A percentile compares a stretch with the other conserved stretches of the same genome.
Conservation (phyloP, 2,329 filamentous ascomycete genomes). For the Aspergillus bombycis region DNA sequence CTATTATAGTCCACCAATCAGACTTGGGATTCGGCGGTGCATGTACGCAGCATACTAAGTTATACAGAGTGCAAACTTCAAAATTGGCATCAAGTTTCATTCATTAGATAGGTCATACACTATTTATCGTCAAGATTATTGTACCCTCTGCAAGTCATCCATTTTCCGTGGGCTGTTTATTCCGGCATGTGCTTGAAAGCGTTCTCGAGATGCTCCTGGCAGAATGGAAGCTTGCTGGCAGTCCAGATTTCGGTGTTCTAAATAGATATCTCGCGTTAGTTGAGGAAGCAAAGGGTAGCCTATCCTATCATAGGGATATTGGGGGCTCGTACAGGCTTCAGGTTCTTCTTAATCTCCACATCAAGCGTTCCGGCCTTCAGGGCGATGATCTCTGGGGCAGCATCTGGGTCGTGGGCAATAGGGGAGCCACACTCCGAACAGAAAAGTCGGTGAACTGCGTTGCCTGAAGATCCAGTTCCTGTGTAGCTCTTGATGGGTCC, state of each 20-base stretch:
- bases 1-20: not conserved
- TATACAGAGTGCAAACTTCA: not conserved
- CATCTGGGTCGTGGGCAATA: constrained; percentile 71
- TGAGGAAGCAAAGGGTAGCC: constrained; percentile 11
- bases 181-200: constrained; percentile 67
- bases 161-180: constrained; percentile 34
- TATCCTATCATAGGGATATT: not conserved
- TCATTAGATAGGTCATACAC: not conserved
- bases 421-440: constrained; percentile 71
- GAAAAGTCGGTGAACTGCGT: constrained; percentile 69
- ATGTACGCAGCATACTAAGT: not conserved
- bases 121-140: constrained; percentile 2
- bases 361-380: constrained; percentile 69
- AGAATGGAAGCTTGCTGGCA: constrained; percentile 69
- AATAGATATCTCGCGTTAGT: not conserved
- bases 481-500: constrained; percentile 68
- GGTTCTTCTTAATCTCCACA: constrained; percentile 65
- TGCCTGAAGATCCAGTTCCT: constrained; percentile 63
- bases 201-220: constrained; percentile 66
- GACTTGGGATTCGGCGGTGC: not conserved
- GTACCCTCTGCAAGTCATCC: not conserved
- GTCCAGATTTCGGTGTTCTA: constrained; percentile 70
- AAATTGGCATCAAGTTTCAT: not conserved
- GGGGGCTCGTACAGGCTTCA: constrained; percentile 57
- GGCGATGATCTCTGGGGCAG: constrained; percentile 70